Conservation (phyloP, 2,329 filamentous ascomycete genomes). For the Xylariaceae sp. region DNA sequence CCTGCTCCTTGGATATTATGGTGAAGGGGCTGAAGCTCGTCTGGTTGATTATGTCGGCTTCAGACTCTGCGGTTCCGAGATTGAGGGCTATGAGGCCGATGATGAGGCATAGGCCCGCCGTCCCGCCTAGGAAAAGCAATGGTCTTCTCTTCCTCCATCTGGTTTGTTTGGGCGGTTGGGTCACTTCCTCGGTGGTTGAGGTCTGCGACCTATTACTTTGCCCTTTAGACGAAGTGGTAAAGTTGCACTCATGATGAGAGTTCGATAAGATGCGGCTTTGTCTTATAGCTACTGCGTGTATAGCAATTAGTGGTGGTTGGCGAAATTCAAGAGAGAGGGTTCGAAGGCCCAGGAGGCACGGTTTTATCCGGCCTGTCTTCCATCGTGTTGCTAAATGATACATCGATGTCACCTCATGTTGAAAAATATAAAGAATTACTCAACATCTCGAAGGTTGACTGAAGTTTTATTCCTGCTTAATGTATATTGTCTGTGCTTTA, state of each 20-base stretch:
- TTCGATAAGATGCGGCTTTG: background rate
- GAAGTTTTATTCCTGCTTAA: background rate
- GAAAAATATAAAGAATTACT: background rate
- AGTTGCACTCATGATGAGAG: background rate
- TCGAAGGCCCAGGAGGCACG: conserved; percentile 10
- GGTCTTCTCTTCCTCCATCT: background rate
- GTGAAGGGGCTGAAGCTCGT: conserved; percentile 67
- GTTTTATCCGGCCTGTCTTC: conserved; percentile 14
- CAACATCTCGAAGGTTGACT: background rate
- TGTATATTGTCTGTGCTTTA: background rate
- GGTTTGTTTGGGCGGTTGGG: background rate
- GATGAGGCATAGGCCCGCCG: conserved; percentile 13
- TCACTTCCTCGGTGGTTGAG: background rate
- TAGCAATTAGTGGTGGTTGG: background rate
- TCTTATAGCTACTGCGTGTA: background rate
- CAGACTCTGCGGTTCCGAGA: conserved; percentile 10
- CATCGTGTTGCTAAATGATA: conserved; percentile 16
- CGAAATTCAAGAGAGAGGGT: background rate
- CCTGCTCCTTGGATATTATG: conserved; percentile 60
- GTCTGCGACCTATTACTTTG: conserved; percentile 1
- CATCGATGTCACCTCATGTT: conserved; percentile 20
- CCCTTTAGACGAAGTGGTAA: background rate
- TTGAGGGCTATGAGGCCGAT: conserved; percentile 1
- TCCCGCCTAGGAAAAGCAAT: conserved; percentile 15
- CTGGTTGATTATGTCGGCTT: conserved; percentile 50